phyloP scores from a whole-genome alignment of 495 filamentous ascomycete species.

The Trichoderma asperelloides region DNA sequence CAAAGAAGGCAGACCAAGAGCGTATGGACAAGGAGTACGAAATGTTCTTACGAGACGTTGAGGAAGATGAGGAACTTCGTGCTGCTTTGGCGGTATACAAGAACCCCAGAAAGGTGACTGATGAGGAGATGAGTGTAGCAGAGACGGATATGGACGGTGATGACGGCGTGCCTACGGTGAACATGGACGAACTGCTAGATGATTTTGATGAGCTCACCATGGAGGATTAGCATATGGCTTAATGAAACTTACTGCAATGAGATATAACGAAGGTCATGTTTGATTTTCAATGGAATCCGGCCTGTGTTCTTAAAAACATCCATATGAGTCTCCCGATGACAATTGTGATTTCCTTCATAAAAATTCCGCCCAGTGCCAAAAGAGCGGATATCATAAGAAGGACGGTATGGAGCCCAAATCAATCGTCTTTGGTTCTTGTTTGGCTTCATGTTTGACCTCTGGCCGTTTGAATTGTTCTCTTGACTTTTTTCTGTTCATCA shows the following conservation, averaged over 20 bases:
- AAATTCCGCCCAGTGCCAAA: not conserved
- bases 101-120: constrained; percentile 29
- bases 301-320: not conserved
- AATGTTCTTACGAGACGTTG: constrained; percentile 92
- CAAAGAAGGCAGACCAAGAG: constrained; percentile 72
- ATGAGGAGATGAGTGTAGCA: constrained; percentile 49
- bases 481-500: not conserved
- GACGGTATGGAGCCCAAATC: not conserved
- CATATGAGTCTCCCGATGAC: not conserved
- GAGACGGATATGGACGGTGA: constrained; percentile 60
- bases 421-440: not conserved
- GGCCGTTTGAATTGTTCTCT: constrained; percentile 2
- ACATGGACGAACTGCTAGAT: constrained; percentile 78
- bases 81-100: constrained; percentile 82
- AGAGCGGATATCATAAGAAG: not conserved
- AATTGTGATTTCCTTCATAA: not conserved
- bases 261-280: not conserved
- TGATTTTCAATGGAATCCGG: not conserved
- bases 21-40: constrained; percentile 87
- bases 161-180: constrained; percentile 65
- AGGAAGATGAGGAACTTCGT: constrained; percentile 86
- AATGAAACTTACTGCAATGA: not conserved
- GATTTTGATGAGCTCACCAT: constrained; percentile 79
- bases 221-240: constrained; percentile 31
- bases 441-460: not conserved